Evolutionary conservation across 163 green algal species (phyloP).

Genomic region (Prototheca stagnorum): DNA sequence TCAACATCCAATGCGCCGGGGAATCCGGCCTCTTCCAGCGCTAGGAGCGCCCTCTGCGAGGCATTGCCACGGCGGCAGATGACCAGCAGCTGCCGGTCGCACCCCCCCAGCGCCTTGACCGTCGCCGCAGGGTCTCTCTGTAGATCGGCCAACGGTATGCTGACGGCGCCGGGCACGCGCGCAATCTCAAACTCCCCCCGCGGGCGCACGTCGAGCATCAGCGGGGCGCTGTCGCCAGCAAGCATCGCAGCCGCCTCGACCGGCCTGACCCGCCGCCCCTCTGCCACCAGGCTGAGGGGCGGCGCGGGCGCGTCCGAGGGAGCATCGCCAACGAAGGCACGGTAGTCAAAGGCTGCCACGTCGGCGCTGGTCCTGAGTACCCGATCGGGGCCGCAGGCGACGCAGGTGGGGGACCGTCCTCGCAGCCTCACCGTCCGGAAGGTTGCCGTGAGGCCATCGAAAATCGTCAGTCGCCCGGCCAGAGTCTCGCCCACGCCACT

Average conservation of each 20-base stretch:
- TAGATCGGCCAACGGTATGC: constrained; percentile 7
- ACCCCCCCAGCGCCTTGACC: background rate
- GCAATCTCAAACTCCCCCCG: constrained; percentile 56
- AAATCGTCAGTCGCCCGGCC: constrained; percentile 48
- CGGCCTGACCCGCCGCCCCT: background rate
- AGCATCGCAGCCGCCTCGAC: background rate
- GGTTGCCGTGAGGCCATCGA: constrained; percentile 42
- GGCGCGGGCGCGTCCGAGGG: constrained; percentile 4
- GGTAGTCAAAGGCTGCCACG: constrained; percentile 62
- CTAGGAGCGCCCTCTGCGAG: constrained; percentile 66
- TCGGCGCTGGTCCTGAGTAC: background rate
- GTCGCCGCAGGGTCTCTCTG: too few relatives aligned
- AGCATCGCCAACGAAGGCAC: background rate
- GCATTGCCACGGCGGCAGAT: constrained; percentile 86
- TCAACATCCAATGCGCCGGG: constrained; percentile 47
- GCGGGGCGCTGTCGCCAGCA: background rate
- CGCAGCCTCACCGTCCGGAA: constrained; percentile 68
- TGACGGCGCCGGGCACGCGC: constrained; percentile 36
- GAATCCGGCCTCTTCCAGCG: constrained; percentile 38
- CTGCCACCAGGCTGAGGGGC: background rate
- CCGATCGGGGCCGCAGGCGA: constrained; percentile 22
- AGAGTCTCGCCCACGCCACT: constrained; percentile 38
- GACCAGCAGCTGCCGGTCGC: constrained; percentile 25
- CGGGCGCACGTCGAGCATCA: constrained; percentile 66
- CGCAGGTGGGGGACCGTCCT: constrained; percentile 30